A percentile compares a stretch with the other conserved stretches of the same genome.
phyloP scores from a whole-genome alignment of 78 protist species.

The Planoprotostelium fungivorum region DNA sequence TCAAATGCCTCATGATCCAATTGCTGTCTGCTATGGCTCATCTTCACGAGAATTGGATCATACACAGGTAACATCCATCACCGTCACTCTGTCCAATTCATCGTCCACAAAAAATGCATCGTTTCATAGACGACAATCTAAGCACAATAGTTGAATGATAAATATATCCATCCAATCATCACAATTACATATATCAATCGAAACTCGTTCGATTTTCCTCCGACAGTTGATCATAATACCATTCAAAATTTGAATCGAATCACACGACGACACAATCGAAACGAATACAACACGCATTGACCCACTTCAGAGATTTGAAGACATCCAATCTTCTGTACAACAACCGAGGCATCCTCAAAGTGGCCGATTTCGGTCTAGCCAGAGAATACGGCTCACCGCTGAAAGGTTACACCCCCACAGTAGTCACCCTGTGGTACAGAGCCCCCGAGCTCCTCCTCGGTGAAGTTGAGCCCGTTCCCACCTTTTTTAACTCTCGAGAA shows the following conservation, averaged over 20 bases:
- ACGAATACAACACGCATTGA: no score
- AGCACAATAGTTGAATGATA: no score
- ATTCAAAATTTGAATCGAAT: no score
- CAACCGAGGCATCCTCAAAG: constrained; percentile 71
- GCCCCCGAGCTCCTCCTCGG: constrained; percentile 54
- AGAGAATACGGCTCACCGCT: constrained; percentile 92
- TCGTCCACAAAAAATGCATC: background rate
- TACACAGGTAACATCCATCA: constrained; percentile 11
- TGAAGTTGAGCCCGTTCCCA: background rate
- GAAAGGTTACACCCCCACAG: constrained; percentile 86
- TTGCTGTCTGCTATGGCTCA: constrained; percentile 35
- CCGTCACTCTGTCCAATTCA: background rate
- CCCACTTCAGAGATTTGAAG: constrained; percentile 50
- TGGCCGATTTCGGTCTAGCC: constrained; percentile 98
- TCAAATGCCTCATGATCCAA: constrained; percentile 51
- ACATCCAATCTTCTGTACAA: constrained; percentile 57
- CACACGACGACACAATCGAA: no score
- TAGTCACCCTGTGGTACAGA: constrained; percentile 71
- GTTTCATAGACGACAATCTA: no score
- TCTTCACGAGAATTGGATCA: constrained; percentile 62
- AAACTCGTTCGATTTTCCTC: no score
- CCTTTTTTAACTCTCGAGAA: no score
- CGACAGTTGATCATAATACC: no score
- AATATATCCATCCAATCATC: no score
- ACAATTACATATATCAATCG: no score